Evolutionary conservation across 2,329 filamentous ascomycete species (phyloP).

Genomic region (Botrytis byssoidea): DNA sequence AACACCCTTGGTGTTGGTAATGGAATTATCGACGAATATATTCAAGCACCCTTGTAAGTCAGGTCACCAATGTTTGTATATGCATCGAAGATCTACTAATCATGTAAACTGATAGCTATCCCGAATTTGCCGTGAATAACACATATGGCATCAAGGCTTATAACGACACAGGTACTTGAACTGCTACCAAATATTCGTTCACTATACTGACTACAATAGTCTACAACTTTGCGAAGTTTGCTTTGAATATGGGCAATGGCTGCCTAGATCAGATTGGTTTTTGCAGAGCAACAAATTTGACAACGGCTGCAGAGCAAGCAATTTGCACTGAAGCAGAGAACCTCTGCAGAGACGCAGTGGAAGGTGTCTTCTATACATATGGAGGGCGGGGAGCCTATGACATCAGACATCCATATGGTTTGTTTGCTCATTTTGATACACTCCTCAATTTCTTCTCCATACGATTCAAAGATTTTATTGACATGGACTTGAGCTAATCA

Average conservation of each 20-base stretch:
- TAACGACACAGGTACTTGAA: slow-evolving; percentile 29
- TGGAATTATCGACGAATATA: slow-evolving; percentile 61
- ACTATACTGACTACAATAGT: slow-evolving; percentile 36
- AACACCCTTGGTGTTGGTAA: slow-evolving; percentile 66
- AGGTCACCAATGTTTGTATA: background rate
- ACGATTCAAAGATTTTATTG: background rate
- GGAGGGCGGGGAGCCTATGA: slow-evolving; percentile 49
- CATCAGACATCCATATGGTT: slow-evolving; percentile 48
- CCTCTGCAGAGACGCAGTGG: slow-evolving; percentile 57
- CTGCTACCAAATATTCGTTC: background rate
- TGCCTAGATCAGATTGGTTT: slow-evolving; percentile 45
- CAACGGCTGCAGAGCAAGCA: slow-evolving; percentile 39
- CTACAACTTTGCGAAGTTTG: slow-evolving; percentile 55
- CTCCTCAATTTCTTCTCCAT: background rate
- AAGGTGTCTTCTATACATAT: slow-evolving; percentile 40
- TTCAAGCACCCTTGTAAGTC: slow-evolving; percentile 46
- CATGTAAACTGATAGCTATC: slow-evolving; percentile 28
- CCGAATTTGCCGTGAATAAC: slow-evolving; percentile 47
- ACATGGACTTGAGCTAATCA: background rate
- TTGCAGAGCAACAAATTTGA: slow-evolving; percentile 48
- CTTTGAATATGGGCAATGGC: slow-evolving; percentile 43
- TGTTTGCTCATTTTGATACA: background rate
- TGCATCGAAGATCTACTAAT: background rate
- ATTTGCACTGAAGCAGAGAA: slow-evolving; percentile 52
- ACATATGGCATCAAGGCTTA: slow-evolving; percentile 42